Percentiles rank a stretch among this genome's conserved stretches.
phyloP scores from a whole-genome alignment of 148 eudicot species.

The Silene uniflora region DNA sequence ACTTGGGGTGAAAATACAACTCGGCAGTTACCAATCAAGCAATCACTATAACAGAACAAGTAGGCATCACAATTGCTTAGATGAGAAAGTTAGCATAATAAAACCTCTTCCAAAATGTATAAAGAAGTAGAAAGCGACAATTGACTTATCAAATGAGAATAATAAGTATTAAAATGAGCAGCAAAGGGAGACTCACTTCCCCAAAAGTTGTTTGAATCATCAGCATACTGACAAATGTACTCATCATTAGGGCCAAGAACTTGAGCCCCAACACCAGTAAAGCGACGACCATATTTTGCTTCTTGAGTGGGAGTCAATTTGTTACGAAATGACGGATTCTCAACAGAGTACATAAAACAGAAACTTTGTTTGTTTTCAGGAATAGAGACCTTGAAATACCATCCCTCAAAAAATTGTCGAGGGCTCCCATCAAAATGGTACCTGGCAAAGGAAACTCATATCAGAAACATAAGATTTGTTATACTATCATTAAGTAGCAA shows the following conservation, averaged over 20 bases:
- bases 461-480: not conserved
- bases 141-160: not conserved
- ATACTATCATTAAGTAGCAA: not conserved
- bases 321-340: slow-evolving; percentile 78
- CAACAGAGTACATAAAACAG: slow-evolving; percentile 93
- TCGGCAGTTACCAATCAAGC: not conserved
- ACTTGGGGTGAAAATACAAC: not conserved
- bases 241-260: slow-evolving; percentile 92
- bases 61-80: not conserved
- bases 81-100: not conserved
- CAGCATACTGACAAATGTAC: slow-evolving; percentile 76
- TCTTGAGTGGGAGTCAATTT: slow-evolving; percentile 55
- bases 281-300: slow-evolving; percentile 57
- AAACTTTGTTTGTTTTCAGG: slow-evolving; percentile 89
- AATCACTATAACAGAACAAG: not conserved
- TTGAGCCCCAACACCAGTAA: slow-evolving; percentile 94
- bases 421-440: slow-evolving; percentile 85
- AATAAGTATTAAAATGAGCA: slow-evolving; percentile 7
- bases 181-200: slow-evolving; percentile 56
- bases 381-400: slow-evolving; percentile 96
- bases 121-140: not conserved
- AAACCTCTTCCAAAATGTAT: not conserved
- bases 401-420: slow-evolving; percentile 87
- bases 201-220: slow-evolving; percentile 79
- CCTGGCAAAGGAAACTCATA: slow-evolving; percentile 37